Percentiles rank a stretch among this genome's conserved stretches.
These are phyloP conservation scores for Trametes sp. DNA, from an alignment of 1,284 basidiomycete genomes.

Conservation along the genomic window DNA sequence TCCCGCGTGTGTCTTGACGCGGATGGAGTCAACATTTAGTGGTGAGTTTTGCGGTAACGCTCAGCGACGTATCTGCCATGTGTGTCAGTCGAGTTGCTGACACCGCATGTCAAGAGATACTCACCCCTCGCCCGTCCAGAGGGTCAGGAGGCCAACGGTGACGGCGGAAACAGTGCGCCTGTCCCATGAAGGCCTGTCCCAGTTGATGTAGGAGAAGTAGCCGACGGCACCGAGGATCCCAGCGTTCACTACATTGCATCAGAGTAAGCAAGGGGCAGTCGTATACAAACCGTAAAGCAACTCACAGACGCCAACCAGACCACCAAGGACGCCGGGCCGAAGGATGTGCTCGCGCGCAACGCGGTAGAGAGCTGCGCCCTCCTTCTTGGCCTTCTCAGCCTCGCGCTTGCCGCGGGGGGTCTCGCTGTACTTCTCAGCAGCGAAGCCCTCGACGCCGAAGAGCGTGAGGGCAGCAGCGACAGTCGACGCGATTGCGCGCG, in stretches of 20 bases:
- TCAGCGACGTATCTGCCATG: conserved; percentile 24
- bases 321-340: conserved; percentile 72
- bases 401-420: conserved; percentile 67
- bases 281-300: conserved; percentile 14
- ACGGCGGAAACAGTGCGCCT: conserved; percentile 68
- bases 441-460: conserved; percentile 68
- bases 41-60: conserved; percentile 26
- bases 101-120: conserved; percentile 29
- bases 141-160: conserved; percentile 66
- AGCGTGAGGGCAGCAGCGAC: conserved; percentile 63
- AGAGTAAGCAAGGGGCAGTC: not conserved
- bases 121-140: conserved; percentile 79
- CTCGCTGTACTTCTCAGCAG: conserved; percentile 67
- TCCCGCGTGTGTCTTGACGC: not conserved
- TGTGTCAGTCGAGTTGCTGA: not conserved
- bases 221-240: conserved; percentile 73
- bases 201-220: conserved; percentile 75
- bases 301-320: conserved; percentile 70
- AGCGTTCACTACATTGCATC: conserved; percentile 62
- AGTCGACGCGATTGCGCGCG: conserved; percentile 59
- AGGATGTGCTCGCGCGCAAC: conserved; percentile 67
- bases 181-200: conserved; percentile 77
- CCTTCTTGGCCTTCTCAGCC: conserved; percentile 63
- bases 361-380: conserved; percentile 68
- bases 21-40: not conserved